Evolutionary conservation across 768 basidiomycete genomes (phyloP), one percentile per base, ranked within the genome.

Genomic region (Tylopilus subfusipes): DNA sequence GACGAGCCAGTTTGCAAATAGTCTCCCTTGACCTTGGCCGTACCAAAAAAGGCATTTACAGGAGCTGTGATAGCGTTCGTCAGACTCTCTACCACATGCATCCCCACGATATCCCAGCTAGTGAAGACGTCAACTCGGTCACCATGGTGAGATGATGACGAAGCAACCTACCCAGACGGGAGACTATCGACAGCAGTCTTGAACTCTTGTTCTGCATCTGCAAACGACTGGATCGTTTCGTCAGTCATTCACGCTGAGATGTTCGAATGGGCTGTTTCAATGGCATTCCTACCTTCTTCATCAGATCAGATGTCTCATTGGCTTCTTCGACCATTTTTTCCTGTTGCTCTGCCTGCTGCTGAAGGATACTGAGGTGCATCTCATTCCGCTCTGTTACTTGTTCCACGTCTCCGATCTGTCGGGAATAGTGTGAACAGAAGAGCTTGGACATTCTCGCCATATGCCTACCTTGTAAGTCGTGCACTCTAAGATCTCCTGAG

Each of bases 401-500:
- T 38, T 61, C 59, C 4, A 53, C 60, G 31, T 2, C 50, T 29
- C 60, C 60, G 22, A 53, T 44, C 60, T 61, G 36, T 50, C 13
- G 14, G 9, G 9, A 8, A 27, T 9, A 22, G n/a, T 59, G 24
- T 19, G 9, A 18, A 31, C 14, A 39, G 18, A 43, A 12, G 22
- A 34, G 10, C 11, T 18, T 1, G 9, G 5, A 27, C 22, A 11
- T 2, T 12, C 7, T 7, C 3, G 13, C 29, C 3, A 31, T 36
- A n/a, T 7, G 30, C 27, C 24, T 24, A 61, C 60, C 50, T 58
- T 62, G 56, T 54, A 50, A 1, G 61, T 62, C n/a, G 60, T 48
- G 29, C 61, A 62, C 47, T 62, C 61, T 48, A 58, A 39, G 13
- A 62, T 62, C 48, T 62, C 61, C 25, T 61, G 55, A 12, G 61